Evolutionary conservation across 2,329 filamentous ascomycete species (phyloP), one percentile per base, ranked within the genome.

Genomic region (Cytospora chrysosperma): DNA sequence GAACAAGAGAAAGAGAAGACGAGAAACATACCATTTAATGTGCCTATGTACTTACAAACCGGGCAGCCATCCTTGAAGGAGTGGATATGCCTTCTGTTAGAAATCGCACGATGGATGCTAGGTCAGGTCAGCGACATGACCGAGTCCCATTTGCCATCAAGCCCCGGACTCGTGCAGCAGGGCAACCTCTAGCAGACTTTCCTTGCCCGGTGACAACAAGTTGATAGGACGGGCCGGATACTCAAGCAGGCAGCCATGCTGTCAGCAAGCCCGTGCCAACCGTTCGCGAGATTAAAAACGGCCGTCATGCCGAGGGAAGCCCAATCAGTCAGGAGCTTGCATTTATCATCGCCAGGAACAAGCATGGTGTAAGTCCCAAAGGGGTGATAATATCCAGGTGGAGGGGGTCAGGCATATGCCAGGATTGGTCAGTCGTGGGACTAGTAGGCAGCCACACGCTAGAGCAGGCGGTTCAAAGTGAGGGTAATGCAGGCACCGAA

Each of bases 41-140:
- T 49, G 59, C 63, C 28, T 28, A 55, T 43, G 37, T 65, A 59
- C 62, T 34, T 65, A 62, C 62, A 65, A 59, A 65, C 49, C 30
- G 34, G 15, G 34, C 47, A 30, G 47, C 40, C 55, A 56, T 40
- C 40, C 30, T 37, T 27, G 60, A 15, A 51, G 27, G 34, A 43
- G 37, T 21, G 19, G 28, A 26, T 43, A 40, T 17, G 19, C 27
- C 49, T 50, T 21, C 56, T 52, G 27, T 56, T 24, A 21, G 56
- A 50, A 53, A 57, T n/a, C 21, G n/a, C 52, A 59, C 28, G 59
- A 52, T 53, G 55, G 17, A 27, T 37, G 9, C 62, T n/a, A n/a
- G n/a, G n/a, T n/a, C n/a, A n/a, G 28, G 61, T 24, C 56, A 32
- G 51, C 37, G 37, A 27, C 55, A 34, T 51, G 32, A 24, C 51